Evolutionary conservation across 1,284 basidiomycete genomes (phyloP).

Genomic region (Agroathelia rolfsii): DNA sequence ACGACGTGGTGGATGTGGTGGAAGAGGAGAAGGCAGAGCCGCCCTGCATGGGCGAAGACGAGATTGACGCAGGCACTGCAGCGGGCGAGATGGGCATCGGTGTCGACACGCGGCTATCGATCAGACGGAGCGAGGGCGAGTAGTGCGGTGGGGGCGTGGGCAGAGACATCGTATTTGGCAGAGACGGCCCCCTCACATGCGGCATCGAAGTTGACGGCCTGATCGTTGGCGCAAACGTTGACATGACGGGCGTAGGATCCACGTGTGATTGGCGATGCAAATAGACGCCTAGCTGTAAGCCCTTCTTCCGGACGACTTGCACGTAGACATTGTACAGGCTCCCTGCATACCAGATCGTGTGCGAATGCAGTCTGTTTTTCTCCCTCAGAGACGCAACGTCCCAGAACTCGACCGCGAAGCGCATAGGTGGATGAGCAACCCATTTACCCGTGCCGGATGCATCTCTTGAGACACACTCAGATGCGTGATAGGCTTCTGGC

Average conservation of each 20-base stretch:
- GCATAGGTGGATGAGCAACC: constrained; percentile 63
- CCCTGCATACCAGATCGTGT: constrained; percentile 73
- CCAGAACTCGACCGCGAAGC: constrained; percentile 88
- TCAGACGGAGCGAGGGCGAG: constrained; percentile 31
- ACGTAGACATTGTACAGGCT: constrained; percentile 82
- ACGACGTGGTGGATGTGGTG: constrained; percentile 5
- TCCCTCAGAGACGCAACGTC: constrained; percentile 76
- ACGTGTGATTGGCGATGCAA: constrained; percentile 77
- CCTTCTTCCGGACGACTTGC: constrained; percentile 70
- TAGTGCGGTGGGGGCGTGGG: constrained; percentile 24
- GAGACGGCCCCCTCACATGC: constrained; percentile 18
- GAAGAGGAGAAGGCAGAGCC: constrained; percentile 14
- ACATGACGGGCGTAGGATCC: constrained; percentile 55
- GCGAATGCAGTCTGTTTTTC: constrained; percentile 70
- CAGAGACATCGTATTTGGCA: constrained; percentile 9
- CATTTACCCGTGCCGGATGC: constrained; percentile 36
- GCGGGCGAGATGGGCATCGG: constrained; percentile 26
- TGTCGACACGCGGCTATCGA: constrained; percentile 25
- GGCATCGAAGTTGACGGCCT: constrained; percentile 22
- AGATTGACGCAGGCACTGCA: constrained; percentile 12
- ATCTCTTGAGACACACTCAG: constrained; percentile 31
- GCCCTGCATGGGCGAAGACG: constrained; percentile 16
- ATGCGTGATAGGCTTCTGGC: constrained; percentile 31
- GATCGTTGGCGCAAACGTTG: constrained; percentile 24
- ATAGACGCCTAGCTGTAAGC: constrained; percentile 79